phyloP scores from a whole-genome alignment of 192 early-diverging fungal genomes.

The Mortierella hygrophila region DNA sequence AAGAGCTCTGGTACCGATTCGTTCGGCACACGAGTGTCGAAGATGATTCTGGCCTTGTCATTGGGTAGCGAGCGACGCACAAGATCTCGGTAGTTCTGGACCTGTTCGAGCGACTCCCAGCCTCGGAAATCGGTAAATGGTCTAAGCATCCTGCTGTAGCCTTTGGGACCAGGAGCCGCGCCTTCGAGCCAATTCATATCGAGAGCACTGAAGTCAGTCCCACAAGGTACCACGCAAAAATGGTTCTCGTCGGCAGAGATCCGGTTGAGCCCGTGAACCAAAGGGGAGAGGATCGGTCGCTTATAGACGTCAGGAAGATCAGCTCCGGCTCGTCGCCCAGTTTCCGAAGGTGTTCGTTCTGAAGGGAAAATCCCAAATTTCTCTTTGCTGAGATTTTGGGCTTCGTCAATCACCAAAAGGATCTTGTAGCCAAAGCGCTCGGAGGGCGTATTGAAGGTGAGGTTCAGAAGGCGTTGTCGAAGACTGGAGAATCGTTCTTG shows the following conservation, averaged over 20 bases:
- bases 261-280: slow-evolving; percentile 23
- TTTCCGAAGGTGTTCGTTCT: slow-evolving; percentile 2
- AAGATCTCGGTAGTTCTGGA: slow-evolving; percentile 4
- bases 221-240: slow-evolving; percentile 11
- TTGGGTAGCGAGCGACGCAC: slow-evolving; percentile 7
- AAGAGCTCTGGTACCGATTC: slow-evolving; percentile 14
- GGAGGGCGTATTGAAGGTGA: slow-evolving; percentile 15
- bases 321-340: slow-evolving; percentile 6
- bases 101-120: slow-evolving; percentile 4
- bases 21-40: not conserved
- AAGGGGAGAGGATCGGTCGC: slow-evolving; percentile 37
- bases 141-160: not conserved
- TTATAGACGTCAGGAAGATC: not conserved
- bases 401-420: slow-evolving; percentile 45
- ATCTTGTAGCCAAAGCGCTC: slow-evolving; percentile 22
- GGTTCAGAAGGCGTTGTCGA: slow-evolving; percentile 22
- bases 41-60: not conserved
- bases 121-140: slow-evolving; percentile 28
- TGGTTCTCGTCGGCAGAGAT: not conserved
- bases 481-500: slow-evolving; percentile 14
- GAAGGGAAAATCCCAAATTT: slow-evolving; percentile 23
- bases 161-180: slow-evolving; percentile 16
- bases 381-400: slow-evolving; percentile 31
- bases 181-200: slow-evolving; percentile 12
- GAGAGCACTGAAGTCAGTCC: slow-evolving; percentile 18